A percentile compares a stretch with the other conserved stretches of the same genome.
These are phyloP conservation scores for Vigna unguiculata DNA, from an alignment of 306 rosid genomes.

Conservation along the genomic window DNA sequence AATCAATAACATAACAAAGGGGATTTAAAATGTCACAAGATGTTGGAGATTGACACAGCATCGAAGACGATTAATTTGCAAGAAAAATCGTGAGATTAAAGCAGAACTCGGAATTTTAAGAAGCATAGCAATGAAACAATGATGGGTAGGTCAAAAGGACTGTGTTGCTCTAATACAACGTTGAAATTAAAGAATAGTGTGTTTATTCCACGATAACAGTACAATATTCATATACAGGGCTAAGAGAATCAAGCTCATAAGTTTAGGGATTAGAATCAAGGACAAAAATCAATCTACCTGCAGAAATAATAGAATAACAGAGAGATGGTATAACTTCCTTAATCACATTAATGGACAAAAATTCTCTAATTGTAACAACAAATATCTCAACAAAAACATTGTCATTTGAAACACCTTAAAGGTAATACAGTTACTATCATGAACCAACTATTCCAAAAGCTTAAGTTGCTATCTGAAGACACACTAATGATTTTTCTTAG, in stretches of 20 bases:
- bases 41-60: background rate
- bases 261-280: background rate
- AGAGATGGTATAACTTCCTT: background rate
- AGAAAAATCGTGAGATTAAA: background rate
- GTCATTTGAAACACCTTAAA: background rate
- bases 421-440: constrained; percentile 16
- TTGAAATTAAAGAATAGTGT: background rate
- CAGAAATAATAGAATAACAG: background rate
- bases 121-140: background rate
- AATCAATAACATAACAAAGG: background rate
- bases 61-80: background rate
- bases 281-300: background rate
- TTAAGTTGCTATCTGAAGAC: background rate
- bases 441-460: background rate
- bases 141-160: background rate
- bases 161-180: background rate
- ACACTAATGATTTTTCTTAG: background rate
- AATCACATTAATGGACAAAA: background rate
- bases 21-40: background rate
- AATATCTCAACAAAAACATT: background rate
- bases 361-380: background rate
- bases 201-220: background rate
- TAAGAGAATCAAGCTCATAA: background rate
- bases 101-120: background rate
- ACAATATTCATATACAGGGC: background rate